Base-by-base conservation (phyloP, 176 grass and related monocot genomes). In the Calamus simplicifolius region DNA sequence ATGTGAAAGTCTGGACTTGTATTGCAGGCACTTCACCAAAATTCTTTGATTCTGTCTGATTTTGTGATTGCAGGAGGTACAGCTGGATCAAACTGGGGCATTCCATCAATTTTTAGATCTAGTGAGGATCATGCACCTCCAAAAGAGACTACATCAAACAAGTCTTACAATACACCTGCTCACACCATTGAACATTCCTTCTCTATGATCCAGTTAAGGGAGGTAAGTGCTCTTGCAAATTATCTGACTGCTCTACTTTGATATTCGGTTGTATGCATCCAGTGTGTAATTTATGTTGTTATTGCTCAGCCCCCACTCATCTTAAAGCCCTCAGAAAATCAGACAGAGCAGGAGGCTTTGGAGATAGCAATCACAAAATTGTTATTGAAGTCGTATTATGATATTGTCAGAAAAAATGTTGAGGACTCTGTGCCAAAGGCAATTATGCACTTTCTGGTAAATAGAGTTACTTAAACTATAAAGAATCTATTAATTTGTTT, bases 371-470 rank as follows among this genome's bases (percentile, higher is more conserved):
- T 98, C 16, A 98, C 93, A 75, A 98, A 98, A 68, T 73, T 98
- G 67, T 75, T 98, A 68, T 76, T 98, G 75, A 91, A 92, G 73
- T 98, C 93, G 48, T 98, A 98, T 73, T 98, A 92, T 78, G 83
- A 98, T 80, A 98, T 98, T 63, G 93, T 92, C 16, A 85, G 87
- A 66, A 98, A 98, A 77, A 98, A 83, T 83, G 68, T 98, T 6
- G 93, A 98, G 80, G 93, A 92, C 62, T 80, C 86, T 3, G 77
- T 98, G 19, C 93, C 93, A 61, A 98, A 98, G 79, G 81, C 93
- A 58, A 92, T 98, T 53, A 98, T 92, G 93, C 93, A 98, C 74
- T 98, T 98, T 62, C 76, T 98, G 78, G 93, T 98, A 80, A 28
- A 58, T 21, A 60, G 7, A 75, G 2, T 64, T 29, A 56, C 16